Evolutionary conservation across 1,284 basidiomycete genomes (phyloP).

Genomic region (Tylopilus sp.): DNA sequence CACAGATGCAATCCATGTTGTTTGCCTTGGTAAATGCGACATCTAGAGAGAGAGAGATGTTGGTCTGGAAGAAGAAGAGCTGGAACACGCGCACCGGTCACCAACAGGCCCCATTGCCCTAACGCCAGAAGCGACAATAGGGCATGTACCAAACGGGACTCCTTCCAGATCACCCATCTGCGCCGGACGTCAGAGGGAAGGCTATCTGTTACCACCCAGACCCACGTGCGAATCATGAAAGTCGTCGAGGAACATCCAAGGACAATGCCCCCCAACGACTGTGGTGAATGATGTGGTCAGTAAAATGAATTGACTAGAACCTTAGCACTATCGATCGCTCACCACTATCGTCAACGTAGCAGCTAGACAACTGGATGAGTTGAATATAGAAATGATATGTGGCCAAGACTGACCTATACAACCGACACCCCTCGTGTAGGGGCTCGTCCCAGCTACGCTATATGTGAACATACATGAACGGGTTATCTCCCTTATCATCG

Average conservation of each 20-base stretch:
- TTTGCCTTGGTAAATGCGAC: neutral
- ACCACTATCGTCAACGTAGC: slow-evolving; percentile 1
- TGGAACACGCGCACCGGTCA: slow-evolving; percentile 12
- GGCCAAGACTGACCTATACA: slow-evolving; percentile 18
- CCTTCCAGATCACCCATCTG: slow-evolving; percentile 29
- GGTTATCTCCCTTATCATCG: neutral
- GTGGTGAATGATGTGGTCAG: neutral
- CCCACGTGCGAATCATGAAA: slow-evolving; percentile 29
- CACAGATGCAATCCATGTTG: neutral
- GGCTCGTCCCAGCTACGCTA: slow-evolving; percentile 5
- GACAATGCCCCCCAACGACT: slow-evolving; percentile 6
- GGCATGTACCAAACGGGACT: slow-evolving; percentile 6
- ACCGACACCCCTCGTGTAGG: neutral
- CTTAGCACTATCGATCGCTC: neutral
- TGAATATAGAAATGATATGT: neutral
- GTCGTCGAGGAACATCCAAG: slow-evolving; percentile 24
- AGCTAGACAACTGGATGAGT: slow-evolving; percentile 9
- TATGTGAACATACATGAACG: neutral
- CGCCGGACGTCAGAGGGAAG: neutral
- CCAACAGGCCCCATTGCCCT: slow-evolving; percentile 17
- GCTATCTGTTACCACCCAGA: neutral
- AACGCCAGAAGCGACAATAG: slow-evolving; percentile 17
- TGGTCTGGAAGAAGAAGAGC: neutral
- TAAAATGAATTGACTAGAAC: neutral
- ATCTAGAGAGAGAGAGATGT: slow-evolving; percentile 2